Evolutionary conservation across 2,329 filamentous ascomycete species (phyloP).

Genomic region (Zymoseptoria brevis): DNA sequence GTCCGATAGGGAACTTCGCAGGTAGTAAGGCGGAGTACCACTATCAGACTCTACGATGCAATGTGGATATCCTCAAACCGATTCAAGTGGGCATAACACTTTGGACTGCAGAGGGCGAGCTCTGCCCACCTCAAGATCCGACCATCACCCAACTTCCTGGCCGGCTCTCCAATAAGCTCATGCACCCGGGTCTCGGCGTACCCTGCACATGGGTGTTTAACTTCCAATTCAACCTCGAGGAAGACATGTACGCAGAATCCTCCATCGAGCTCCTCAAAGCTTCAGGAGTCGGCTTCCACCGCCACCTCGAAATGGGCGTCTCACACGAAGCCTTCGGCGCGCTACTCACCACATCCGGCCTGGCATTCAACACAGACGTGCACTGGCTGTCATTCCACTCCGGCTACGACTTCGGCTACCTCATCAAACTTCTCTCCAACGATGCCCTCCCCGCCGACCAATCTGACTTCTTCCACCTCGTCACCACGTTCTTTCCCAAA

Average conservation of each 20-base stretch:
- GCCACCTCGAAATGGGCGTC: constrained; percentile 81
- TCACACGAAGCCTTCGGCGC: constrained; percentile 83
- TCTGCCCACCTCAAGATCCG: constrained; percentile 59
- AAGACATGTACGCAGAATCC: constrained; percentile 96
- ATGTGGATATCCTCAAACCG: constrained; percentile 94
- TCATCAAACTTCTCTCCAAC: constrained; percentile 87
- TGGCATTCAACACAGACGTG: constrained; percentile 79
- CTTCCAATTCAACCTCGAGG: constrained; percentile 88
- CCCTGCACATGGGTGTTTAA: constrained; percentile 99
- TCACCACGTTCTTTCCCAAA: constrained; percentile 87
- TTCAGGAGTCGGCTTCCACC: constrained; percentile 84
- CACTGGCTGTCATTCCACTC: constrained; percentile 98
- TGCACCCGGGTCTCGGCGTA: constrained; percentile 40
- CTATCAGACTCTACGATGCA: constrained; percentile 93
- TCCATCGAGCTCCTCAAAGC: constrained; percentile 86
- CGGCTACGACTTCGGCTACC: constrained; percentile 95
- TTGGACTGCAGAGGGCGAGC: constrained; percentile 83
- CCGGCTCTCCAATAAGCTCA: constrained; percentile 13
- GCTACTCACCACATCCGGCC: constrained; percentile 80
- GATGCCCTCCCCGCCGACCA: constrained; percentile 80
- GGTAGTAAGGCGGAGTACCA: constrained; percentile 91
- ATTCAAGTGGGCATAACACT: constrained; percentile 94
- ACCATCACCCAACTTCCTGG: constrained; percentile 35
- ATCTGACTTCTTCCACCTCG: constrained; percentile 76
- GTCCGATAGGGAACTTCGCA: constrained; percentile 88